phyloP scores from a whole-genome alignment of 345 rosid genomes.

The Arabidopsis thaliana region DNA sequence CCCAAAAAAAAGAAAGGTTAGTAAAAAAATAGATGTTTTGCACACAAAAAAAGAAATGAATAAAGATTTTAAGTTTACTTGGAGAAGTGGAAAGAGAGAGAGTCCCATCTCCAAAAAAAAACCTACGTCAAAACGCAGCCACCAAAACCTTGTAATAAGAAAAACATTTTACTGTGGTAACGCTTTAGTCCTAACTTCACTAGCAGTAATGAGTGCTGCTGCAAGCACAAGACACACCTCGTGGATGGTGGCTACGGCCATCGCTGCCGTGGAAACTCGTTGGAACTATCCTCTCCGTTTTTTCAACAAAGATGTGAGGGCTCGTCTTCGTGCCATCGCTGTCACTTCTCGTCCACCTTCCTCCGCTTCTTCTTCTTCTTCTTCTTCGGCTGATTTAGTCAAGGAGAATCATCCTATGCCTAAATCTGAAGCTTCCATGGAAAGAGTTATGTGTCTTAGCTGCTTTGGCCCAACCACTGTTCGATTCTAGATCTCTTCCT shows the following conservation, averaged over 20 bases:
- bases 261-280: conserved; percentile 36
- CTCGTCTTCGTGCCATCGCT: conserved; percentile 39
- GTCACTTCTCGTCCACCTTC: conserved; percentile 26
- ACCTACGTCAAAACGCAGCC: neutral
- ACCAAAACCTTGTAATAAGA: neutral
- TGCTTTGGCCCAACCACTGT: conserved; percentile 42
- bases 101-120: neutral
- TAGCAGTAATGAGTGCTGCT: conserved; percentile 14
- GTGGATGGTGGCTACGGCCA: conserved; percentile 33
- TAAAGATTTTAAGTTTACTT: too few relatives aligned
- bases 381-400: conserved; percentile 15
- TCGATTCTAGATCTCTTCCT: conserved; percentile 26
- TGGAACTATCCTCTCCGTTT: conserved; percentile 36
- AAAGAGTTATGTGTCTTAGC: conserved; percentile 34
- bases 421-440: conserved; percentile 37
- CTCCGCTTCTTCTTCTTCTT: neutral
- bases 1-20: too few relatives aligned
- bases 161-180: neutral
- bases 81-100: neutral
- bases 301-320: conserved; percentile 36
- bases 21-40: too few relatives aligned
- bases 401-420: neutral
- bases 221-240: conserved; percentile 30
- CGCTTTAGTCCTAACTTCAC: neutral
- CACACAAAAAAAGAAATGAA: too few relatives aligned